Percentiles rank a stretch among this genome's conserved stretches.
These are phyloP conservation scores for Globisporangium yorkense DNA, from an alignment of 352 stramenopile species.

Conservation along the genomic window DNA sequence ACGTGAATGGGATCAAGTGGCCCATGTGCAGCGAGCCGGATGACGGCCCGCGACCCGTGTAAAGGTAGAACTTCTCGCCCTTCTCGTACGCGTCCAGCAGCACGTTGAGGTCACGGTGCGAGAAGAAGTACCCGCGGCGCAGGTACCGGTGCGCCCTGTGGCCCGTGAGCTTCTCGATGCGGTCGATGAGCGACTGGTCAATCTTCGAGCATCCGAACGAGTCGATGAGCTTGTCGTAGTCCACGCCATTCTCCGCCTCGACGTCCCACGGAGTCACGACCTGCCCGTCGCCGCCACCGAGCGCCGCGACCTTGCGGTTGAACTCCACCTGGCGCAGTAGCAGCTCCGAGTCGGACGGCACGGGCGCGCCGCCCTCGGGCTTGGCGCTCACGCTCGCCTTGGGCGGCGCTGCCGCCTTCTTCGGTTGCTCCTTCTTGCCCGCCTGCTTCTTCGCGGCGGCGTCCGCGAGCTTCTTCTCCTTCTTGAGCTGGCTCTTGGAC, in stretches of 20 bases:
- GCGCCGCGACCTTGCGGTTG: slow-evolving; percentile 54
- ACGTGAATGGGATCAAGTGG: slow-evolving; percentile 99
- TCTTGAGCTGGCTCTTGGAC: slow-evolving; percentile 86
- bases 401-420: slow-evolving; percentile 47
- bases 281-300: slow-evolving; percentile 54
- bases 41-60: slow-evolving; percentile 98
- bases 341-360: slow-evolving; percentile 54
- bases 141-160: slow-evolving; percentile 95
- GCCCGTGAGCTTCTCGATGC: slow-evolving; percentile 95
- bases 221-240: slow-evolving; percentile 99
- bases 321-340: slow-evolving; percentile 72
- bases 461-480: slow-evolving; percentile 83
- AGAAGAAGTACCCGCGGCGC: slow-evolving; percentile 99
- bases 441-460: slow-evolving; percentile 29
- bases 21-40: slow-evolving; percentile 98
- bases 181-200: slow-evolving; percentile 87
- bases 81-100: slow-evolving; percentile 95
- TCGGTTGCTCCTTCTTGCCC: slow-evolving; percentile 26
- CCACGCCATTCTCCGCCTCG: slow-evolving; percentile 93
- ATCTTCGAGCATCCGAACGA: slow-evolving; percentile 97
- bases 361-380: slow-evolving; percentile 44
- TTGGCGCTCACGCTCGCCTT: slow-evolving; percentile 62
- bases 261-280: slow-evolving; percentile 92
- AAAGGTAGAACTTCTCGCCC: slow-evolving; percentile 98
- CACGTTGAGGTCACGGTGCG: slow-evolving; percentile 96